Conservation (phyloP, 2,329 filamentous ascomycete species). For the Mollisiaceae sp. region DNA sequence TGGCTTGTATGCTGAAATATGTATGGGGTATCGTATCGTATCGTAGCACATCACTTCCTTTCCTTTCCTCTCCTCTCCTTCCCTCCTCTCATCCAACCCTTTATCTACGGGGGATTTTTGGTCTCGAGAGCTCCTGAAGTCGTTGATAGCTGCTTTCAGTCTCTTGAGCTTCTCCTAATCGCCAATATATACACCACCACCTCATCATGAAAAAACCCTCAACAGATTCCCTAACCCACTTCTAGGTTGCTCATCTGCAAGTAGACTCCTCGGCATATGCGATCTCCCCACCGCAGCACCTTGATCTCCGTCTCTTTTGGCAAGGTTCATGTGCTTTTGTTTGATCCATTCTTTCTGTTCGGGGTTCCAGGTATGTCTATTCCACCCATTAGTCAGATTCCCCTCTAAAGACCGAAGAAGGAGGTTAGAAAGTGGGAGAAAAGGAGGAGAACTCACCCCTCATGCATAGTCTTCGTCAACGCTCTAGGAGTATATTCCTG, state of each 20-base stretch:
- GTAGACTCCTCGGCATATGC: slow-evolving; percentile 35
- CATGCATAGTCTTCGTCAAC: slow-evolving; percentile 63
- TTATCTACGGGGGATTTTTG: too few species aligned
- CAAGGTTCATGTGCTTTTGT: slow-evolving; percentile 28
- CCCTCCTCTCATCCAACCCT: too few species aligned
- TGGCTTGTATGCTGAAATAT: not conserved
- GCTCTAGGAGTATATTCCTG: slow-evolving; percentile 70
- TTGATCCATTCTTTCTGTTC: slow-evolving; percentile 65
- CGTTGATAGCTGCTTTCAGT: too few species aligned
- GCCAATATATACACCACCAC: not conserved
- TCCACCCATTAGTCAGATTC: not conserved
- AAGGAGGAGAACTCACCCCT: slow-evolving; percentile 55
- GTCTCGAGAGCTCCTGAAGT: too few species aligned
- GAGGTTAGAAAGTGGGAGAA: slow-evolving; percentile 14
- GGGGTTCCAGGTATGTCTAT: slow-evolving; percentile 65
- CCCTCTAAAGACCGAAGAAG: not conserved
- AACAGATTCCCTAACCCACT: slow-evolving; percentile 32
- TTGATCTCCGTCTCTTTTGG: too few species aligned
- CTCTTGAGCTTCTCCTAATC: not conserved
- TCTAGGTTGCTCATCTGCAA: slow-evolving; percentile 24
- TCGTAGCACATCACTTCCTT: not conserved
- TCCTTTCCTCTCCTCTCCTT: too few species aligned
- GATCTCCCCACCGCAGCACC: slow-evolving; percentile 1
- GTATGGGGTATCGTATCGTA: slow-evolving; percentile 14
- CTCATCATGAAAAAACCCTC: slow-evolving; percentile 24